Percentiles rank a stretch among this genome's conserved stretches.
Conservation (phyloP, 2,329 filamentous ascomycete genomes). For the Stachybotrys echinatus region DNA sequence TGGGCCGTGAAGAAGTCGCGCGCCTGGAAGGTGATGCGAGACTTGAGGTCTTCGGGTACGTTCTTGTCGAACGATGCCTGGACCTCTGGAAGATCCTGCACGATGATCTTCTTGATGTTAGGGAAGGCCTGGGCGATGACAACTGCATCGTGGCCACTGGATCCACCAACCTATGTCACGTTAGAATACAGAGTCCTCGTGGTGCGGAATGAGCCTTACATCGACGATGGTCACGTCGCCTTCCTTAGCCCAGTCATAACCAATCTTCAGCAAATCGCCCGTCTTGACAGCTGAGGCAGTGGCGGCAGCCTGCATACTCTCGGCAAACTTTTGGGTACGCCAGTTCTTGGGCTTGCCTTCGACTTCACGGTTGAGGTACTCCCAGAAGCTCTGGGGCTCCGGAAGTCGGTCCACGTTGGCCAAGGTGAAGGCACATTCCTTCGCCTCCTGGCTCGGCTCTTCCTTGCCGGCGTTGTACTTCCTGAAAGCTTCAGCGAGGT, state of each 20-base stretch:
- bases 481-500: conserved; percentile 21
- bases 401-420: conserved; percentile 9
- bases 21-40: conserved; percentile 25
- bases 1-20: conserved; percentile 33
- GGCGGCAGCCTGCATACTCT: conserved; percentile 9
- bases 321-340: conserved; percentile 8
- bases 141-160: conserved; percentile 30
- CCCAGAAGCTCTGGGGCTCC: conserved; percentile 7
- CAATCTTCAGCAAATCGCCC: conserved; percentile 6
- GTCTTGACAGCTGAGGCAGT: conserved; percentile 3
- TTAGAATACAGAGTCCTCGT: no score
- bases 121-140: conserved; percentile 14
- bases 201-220: conserved; percentile 5
- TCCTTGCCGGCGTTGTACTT: conserved; percentile 22
- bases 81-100: conserved; percentile 36
- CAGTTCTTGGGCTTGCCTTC: conserved; percentile 12
- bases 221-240: conserved; percentile 8
- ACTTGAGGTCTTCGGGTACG: conserved; percentile 16
- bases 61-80: conserved; percentile 22
- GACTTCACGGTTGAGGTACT: conserved; percentile 5
- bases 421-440: conserved; percentile 26
- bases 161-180: conserved; percentile 29
- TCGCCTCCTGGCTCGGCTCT: conserved; percentile 21
- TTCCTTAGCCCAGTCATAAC: conserved; percentile 8
- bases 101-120: conserved; percentile 28